A percentile compares a stretch with the other conserved stretches of the same genome.
Evolutionary conservation across 2,329 filamentous ascomycete species (phyloP).

Genomic region (Epichloe brachyelytri): DNA sequence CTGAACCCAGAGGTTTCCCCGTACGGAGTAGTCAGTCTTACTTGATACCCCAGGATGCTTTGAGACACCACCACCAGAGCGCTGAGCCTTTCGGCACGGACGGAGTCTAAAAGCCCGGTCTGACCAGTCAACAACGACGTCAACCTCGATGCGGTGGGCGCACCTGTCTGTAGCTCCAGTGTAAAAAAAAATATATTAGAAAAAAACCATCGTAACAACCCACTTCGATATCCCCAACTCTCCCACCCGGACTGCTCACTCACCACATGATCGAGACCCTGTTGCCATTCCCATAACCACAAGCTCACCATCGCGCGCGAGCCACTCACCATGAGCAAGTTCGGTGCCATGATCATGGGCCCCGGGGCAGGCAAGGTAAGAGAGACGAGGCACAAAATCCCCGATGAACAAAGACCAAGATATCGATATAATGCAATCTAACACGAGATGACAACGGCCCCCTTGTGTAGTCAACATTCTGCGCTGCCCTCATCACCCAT

Average conservation of each 20-base stretch:
- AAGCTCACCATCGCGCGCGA: background rate
- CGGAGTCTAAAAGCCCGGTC: background rate
- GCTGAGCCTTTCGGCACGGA: background rate
- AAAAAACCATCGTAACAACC: too few relatives aligned
- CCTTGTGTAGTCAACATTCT: constrained; percentile 67
- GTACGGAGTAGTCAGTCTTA: background rate
- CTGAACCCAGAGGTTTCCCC: background rate
- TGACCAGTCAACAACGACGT: background rate
- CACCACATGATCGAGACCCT: background rate
- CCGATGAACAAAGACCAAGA: background rate
- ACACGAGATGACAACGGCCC: background rate
- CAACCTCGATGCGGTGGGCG: background rate
- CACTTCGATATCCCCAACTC: background rate
- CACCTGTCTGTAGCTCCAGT: background rate
- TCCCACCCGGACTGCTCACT: background rate
- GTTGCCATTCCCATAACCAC: background rate
- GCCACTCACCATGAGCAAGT: constrained; percentile 64
- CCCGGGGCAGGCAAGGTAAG: constrained; percentile 83
- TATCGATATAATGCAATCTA: background rate
- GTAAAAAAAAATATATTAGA: background rate
- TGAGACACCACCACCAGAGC: background rate
- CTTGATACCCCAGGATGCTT: background rate
- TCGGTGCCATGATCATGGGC: constrained; percentile 89
- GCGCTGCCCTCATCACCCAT: constrained; percentile 83
- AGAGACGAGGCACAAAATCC: constrained; percentile 9